Conservation (phyloP, 2,329 filamentous ascomycete species). For the Monosporascus sp. region DNA sequence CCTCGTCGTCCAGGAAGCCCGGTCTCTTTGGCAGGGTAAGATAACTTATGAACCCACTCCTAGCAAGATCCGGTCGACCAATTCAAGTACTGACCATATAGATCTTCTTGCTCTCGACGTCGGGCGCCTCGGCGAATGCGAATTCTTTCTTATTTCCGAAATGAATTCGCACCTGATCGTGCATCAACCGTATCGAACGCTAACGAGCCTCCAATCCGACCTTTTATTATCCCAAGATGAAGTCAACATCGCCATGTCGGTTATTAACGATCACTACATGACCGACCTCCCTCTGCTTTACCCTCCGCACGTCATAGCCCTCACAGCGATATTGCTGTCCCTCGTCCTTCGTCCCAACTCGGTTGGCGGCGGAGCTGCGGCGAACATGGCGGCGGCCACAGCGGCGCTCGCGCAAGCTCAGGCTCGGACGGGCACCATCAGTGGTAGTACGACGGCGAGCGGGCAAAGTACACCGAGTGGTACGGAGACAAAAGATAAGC, state of each 20-base stretch:
- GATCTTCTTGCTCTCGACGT: slow-evolving; percentile 72
- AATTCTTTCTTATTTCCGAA: slow-evolving; percentile 87
- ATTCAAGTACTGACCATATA: slow-evolving; percentile 13
- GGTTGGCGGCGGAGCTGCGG: slow-evolving; percentile 25
- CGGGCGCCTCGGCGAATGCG: slow-evolving; percentile 84
- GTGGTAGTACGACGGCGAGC: slow-evolving; percentile 8
- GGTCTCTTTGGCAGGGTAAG: slow-evolving; percentile 74
- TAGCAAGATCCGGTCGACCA: slow-evolving; percentile 6
- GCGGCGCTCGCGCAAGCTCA: slow-evolving; percentile 45
- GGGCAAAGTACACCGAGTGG: slow-evolving; percentile 21
- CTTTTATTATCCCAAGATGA: slow-evolving; percentile 75
- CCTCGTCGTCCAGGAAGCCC: slow-evolving; percentile 79
- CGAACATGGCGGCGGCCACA: slow-evolving; percentile 45
- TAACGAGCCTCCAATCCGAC: slow-evolving; percentile 64
- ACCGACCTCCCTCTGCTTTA: slow-evolving; percentile 85
- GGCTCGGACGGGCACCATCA: slow-evolving; percentile 11
- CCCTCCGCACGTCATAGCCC: slow-evolving; percentile 81
- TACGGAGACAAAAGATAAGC: slow-evolving; percentile 37
- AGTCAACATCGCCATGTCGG: slow-evolving; percentile 67
- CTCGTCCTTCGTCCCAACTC: slow-evolving; percentile 67
- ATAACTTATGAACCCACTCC: background rate
- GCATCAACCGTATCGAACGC: slow-evolving; percentile 82
- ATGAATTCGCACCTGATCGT: slow-evolving; percentile 86
- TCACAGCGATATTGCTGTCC: slow-evolving; percentile 77
- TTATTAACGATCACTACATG: slow-evolving; percentile 90